A percentile compares a stretch with the other conserved stretches of the same genome.
These are phyloP conservation scores for Amanita inopinata DNA, from an alignment of 768 basidiomycete species.

Conservation along the genomic window DNA sequence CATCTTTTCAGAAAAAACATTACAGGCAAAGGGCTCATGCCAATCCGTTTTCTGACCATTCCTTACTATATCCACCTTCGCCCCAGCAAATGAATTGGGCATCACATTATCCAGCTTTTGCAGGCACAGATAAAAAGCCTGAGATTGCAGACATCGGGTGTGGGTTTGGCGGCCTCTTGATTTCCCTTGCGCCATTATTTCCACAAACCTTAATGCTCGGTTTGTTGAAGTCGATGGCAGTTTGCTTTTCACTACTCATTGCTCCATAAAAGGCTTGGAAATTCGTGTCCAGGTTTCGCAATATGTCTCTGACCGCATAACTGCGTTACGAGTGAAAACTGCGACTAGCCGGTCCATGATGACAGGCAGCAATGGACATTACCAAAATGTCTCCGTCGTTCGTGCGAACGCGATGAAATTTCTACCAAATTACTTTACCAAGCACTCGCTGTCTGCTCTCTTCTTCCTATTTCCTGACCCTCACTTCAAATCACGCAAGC, in stretches of 20 bases:
- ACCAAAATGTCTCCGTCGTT: slow-evolving; percentile 86
- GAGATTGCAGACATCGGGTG: slow-evolving; percentile 98
- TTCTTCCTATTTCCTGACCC: slow-evolving; percentile 99
- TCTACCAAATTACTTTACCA: slow-evolving; percentile 89
- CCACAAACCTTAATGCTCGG: slow-evolving; percentile 93
- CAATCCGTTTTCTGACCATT: slow-evolving; percentile 83
- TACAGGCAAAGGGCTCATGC: slow-evolving; percentile 80
- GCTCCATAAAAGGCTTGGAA: slow-evolving; percentile 72
- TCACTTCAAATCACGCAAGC: slow-evolving; percentile 96
- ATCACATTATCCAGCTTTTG: slow-evolving; percentile 70
- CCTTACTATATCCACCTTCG: slow-evolving; percentile 75
- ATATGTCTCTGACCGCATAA: slow-evolving; percentile 91
- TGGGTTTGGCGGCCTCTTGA: slow-evolving; percentile 92
- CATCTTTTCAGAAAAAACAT: slow-evolving; percentile 63
- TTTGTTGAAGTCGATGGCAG: slow-evolving; percentile 27
- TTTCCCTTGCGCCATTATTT: slow-evolving; percentile 80
- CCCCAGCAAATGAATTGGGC: slow-evolving; percentile 77
- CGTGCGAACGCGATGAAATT: slow-evolving; percentile 99
- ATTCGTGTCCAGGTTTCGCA: slow-evolving; percentile 94
- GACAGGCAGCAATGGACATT: slow-evolving; percentile 28
- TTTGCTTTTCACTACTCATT: slow-evolving; percentile 3
- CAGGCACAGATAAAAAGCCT: slow-evolving; percentile 50
- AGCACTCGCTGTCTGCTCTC: slow-evolving; percentile 82
- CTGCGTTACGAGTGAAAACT: slow-evolving; percentile 73
- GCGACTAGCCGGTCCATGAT: slow-evolving; percentile 19